Percentiles rank a stretch among this genome's conserved stretches.
phyloP scores from a whole-genome alignment of 2,329 filamentous ascomycete genomes.

The Blastomyces percursus region DNA sequence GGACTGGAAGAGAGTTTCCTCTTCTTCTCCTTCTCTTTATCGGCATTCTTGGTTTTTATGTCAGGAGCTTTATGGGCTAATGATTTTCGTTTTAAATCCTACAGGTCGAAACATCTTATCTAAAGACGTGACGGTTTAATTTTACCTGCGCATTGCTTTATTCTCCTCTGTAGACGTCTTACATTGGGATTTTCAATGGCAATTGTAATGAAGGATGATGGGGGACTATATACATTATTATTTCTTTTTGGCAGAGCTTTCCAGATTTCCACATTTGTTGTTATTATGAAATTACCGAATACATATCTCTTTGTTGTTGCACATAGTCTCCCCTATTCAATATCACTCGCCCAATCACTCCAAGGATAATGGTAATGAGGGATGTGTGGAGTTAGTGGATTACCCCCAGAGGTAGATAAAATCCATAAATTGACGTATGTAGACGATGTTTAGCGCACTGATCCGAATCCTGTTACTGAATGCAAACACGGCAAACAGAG shows the following conservation, averaged over 20 bases:
- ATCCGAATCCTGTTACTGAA: not conserved
- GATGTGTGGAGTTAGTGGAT: not conserved
- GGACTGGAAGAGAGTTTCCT: not conserved
- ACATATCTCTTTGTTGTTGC: not conserved
- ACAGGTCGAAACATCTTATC: constrained; percentile 59
- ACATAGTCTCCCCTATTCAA: not conserved
- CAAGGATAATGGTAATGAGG: not conserved
- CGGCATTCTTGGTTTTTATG: constrained; percentile 1
- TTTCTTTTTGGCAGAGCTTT: not conserved
- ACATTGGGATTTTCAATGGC: not conserved
- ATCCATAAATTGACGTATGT: no score
- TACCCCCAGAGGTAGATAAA: not conserved
- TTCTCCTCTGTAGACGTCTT: not conserved
- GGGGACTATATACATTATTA: constrained; percentile 1
- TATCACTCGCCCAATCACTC: not conserved
- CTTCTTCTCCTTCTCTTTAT: constrained; percentile 11
- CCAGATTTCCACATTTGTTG: not conserved
- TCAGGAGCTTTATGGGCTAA: not conserved
- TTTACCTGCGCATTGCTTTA: constrained; percentile 1
- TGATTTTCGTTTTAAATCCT: not conserved
- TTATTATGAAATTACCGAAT: not conserved
- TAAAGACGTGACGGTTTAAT: constrained; percentile 26
- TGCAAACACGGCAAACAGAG: constrained; percentile 31
- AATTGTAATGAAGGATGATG: constrained; percentile 6
- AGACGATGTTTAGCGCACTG: no score